These are phyloP conservation scores for Chrysoporthe puriensis DNA, from an alignment of 2,329 filamentous ascomycete genomes.

Conservation along the genomic window DNA sequence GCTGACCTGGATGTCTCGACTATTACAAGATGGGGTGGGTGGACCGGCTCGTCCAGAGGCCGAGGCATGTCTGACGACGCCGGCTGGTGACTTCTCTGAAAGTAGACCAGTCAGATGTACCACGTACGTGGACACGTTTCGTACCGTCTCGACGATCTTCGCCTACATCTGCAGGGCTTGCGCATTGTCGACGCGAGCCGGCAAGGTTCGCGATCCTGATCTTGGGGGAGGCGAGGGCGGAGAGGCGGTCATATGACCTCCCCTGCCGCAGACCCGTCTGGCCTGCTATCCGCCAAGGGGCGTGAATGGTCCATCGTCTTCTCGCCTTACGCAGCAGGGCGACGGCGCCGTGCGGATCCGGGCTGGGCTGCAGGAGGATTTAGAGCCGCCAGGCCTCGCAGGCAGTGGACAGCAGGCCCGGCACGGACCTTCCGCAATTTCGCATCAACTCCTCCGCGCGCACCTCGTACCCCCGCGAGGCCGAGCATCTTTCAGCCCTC, in stretches of 20 bases:
- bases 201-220: slow-evolving; percentile 8
- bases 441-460: background rate
- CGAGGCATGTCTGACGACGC: background rate
- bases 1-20: background rate
- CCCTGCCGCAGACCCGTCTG: background rate
- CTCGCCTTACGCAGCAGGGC: background rate
- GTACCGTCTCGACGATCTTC: background rate
- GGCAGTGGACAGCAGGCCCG: background rate
- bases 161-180: background rate
- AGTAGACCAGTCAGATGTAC: background rate
- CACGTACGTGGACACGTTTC: background rate
- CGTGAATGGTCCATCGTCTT: background rate
- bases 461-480: too few species aligned
- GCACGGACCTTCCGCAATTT: slow-evolving; percentile 1
- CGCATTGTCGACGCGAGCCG: background rate
- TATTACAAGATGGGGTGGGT: background rate
- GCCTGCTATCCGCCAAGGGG: background rate
- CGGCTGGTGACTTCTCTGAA: background rate
- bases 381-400: background rate
- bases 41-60: background rate
- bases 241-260: background rate
- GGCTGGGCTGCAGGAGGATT: background rate
- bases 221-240: background rate
- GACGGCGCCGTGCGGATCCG: background rate
- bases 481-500: background rate